A percentile compares a stretch with the other conserved stretches of the same genome.
phyloP scores from a whole-genome alignment of 2,329 filamentous ascomycete genomes.

The Pseudogymnoascus sp. region DNA sequence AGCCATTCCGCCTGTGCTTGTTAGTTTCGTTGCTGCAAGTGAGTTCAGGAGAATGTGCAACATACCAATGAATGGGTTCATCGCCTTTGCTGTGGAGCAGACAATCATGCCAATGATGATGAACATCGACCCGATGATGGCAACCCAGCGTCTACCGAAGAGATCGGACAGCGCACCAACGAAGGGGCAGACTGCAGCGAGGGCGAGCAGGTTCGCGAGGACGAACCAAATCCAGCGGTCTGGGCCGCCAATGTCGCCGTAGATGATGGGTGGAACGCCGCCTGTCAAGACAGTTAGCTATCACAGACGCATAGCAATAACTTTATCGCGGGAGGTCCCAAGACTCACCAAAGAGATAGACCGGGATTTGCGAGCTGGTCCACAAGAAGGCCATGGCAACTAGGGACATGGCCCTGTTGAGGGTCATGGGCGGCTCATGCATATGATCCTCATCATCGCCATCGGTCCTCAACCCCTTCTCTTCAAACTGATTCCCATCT shows the following conservation, averaged over 20 bases:
- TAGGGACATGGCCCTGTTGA: conserved; percentile 42
- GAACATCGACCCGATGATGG: conserved; percentile 42
- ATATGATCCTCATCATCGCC: conserved; percentile 41
- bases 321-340: not conserved
- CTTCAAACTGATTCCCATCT: conserved; percentile 35
- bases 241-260: conserved; percentile 47
- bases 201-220: conserved; percentile 45
- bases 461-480: conserved; percentile 36
- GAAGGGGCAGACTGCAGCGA: conserved; percentile 51
- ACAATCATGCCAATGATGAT: conserved; percentile 53
- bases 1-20: conserved; percentile 35
- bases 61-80: conserved; percentile 54
- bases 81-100: conserved; percentile 46
- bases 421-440: conserved; percentile 38
- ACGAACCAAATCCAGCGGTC: conserved; percentile 31
- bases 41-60: not conserved
- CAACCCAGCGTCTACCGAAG: conserved; percentile 53
- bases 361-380: conserved; percentile 51
- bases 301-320: not conserved
- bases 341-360: conserved; percentile 40
- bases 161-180: conserved; percentile 59
- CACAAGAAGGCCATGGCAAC: conserved; percentile 52
- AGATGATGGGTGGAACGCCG: conserved; percentile 43
- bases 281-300: conserved; percentile 21
- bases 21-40: not conserved